Evolutionary conservation across 2,329 filamentous ascomycete genomes (phyloP).

Genomic region (Malbranchea zuffiana): DNA sequence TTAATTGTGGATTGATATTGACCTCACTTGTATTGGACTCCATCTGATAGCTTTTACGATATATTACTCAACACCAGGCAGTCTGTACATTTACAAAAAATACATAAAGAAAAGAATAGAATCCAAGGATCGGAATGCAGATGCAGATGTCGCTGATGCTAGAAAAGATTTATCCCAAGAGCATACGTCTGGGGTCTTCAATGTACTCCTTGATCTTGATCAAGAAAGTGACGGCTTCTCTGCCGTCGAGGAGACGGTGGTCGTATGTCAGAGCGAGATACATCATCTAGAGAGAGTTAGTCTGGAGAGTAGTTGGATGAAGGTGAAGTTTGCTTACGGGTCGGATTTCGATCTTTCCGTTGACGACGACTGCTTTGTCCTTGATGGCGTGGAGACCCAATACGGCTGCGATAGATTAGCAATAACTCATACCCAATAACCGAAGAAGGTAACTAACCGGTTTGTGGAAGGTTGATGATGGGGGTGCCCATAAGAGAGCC

Average conservation of each 20-base stretch:
- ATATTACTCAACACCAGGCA: too few species aligned
- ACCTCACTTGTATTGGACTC: too few species aligned
- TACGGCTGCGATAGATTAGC: slow-evolving; percentile 44
- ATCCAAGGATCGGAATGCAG: not conserved
- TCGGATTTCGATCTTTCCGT: slow-evolving; percentile 88
- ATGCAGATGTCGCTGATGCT: not conserved
- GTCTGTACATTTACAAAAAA: not conserved
- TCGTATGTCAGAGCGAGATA: slow-evolving; percentile 96
- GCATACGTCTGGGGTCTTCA: slow-evolving; percentile 88
- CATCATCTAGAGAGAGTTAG: slow-evolving; percentile 60
- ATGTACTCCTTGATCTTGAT: slow-evolving; percentile 93
- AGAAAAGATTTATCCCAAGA: slow-evolving; percentile 50
- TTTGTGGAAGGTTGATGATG: slow-evolving; percentile 95
- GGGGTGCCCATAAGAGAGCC: slow-evolving; percentile 95
- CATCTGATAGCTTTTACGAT: too few species aligned
- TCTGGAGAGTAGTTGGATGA: not conserved
- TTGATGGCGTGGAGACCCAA: slow-evolving; percentile 94
- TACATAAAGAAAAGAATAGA: not conserved
- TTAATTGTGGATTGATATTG: too few species aligned
- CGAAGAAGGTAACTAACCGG: slow-evolving; percentile 38
- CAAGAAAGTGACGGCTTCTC: slow-evolving; percentile 91
- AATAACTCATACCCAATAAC: not conserved
- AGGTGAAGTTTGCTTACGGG: slow-evolving; percentile 44
- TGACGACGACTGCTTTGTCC: slow-evolving; percentile 76
- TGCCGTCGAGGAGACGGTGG: slow-evolving; percentile 85